Conservation (phyloP, 352 stramenopile genomes). For the Phytophthora crassamura region DNA sequence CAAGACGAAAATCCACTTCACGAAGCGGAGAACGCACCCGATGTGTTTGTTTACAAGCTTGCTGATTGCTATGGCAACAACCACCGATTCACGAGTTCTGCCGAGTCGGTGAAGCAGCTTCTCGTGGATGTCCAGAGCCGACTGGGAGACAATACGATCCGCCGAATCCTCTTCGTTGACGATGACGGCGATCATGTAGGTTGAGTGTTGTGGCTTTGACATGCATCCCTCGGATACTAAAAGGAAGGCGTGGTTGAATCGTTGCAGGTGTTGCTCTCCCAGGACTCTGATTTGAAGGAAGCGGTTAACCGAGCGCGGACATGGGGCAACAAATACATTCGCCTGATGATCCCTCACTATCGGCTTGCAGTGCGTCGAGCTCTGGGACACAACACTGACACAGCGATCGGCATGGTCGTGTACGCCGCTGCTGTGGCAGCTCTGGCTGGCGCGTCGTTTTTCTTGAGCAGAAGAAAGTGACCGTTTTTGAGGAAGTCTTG, state of each 20-base stretch:
- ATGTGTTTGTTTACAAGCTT: conserved; percentile 87
- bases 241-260: conserved; percentile 12
- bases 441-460: conserved; percentile 81
- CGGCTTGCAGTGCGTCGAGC: conserved; percentile 51
- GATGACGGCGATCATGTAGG: conserved; percentile 83
- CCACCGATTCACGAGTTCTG: conserved; percentile 87
- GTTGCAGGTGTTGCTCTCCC: conserved; percentile 74
- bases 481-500: conserved; percentile 7
- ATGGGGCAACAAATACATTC: conserved; percentile 88
- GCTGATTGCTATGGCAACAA: conserved; percentile 84
- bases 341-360: conserved; percentile 68
- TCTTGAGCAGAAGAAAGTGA: conserved; percentile 77
- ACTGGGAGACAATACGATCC: conserved; percentile 78
- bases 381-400: conserved; percentile 55
- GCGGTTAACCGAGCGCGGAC: conserved; percentile 76
- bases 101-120: conserved; percentile 74
- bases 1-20: conserved; percentile 41
- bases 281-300: conserved; percentile 83
- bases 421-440: conserved; percentile 79
- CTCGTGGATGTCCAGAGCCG: conserved; percentile 75
- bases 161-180: conserved; percentile 82
- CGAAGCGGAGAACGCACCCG: conserved; percentile 32
- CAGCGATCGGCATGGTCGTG: conserved; percentile 75
- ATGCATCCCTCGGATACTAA: conserved; percentile 3
- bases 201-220: background rate